These are phyloP conservation scores for Umbilicaria muhlenbergii DNA, from an alignment of 495 filamentous ascomycete species.

Conservation along the genomic window DNA sequence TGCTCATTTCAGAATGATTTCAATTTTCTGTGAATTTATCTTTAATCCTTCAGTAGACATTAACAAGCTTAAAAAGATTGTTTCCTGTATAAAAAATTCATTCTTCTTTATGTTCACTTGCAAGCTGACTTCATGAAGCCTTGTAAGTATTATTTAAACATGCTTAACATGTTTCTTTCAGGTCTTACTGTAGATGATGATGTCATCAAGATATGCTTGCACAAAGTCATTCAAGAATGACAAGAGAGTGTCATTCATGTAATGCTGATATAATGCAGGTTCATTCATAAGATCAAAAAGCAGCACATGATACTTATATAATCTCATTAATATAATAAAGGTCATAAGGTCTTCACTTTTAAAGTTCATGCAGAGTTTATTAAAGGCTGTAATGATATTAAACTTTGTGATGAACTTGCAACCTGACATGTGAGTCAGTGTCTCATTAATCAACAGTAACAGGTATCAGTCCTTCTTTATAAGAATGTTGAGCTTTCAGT, in stretches of 20 bases:
- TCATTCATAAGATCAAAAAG: not conserved
- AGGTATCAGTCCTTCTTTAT: not conserved
- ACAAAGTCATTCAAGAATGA: not conserved
- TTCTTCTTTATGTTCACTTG: conserved; percentile 12
- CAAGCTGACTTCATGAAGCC: conserved; percentile 5
- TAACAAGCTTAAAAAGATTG: conserved; percentile 12
- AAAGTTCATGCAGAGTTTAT: not conserved
- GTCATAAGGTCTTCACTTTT: not conserved
- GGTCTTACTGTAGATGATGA: conserved; percentile 10
- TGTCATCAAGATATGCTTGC: conserved; percentile 1
- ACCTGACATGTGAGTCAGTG: not conserved
- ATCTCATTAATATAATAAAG: not conserved
- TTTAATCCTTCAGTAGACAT: conserved; percentile 9
- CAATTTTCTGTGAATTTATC: conserved; percentile 9
- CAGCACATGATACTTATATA: not conserved
- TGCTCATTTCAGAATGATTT: conserved; percentile 7
- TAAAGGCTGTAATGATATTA: not conserved
- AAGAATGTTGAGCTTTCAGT: not conserved
- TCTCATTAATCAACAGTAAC: not conserved
- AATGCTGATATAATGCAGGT: not conserved
- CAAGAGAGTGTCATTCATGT: conserved; percentile 14
- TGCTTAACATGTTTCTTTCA: conserved; percentile 5
- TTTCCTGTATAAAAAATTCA: conserved; percentile 11
- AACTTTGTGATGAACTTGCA: not conserved
- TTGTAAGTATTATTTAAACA: conserved; percentile 4